Percentiles rank a stretch among this genome's conserved stretches.
Conservation (phyloP, 169 alveolate species). For the Cryptosporidium bovis region DNA sequence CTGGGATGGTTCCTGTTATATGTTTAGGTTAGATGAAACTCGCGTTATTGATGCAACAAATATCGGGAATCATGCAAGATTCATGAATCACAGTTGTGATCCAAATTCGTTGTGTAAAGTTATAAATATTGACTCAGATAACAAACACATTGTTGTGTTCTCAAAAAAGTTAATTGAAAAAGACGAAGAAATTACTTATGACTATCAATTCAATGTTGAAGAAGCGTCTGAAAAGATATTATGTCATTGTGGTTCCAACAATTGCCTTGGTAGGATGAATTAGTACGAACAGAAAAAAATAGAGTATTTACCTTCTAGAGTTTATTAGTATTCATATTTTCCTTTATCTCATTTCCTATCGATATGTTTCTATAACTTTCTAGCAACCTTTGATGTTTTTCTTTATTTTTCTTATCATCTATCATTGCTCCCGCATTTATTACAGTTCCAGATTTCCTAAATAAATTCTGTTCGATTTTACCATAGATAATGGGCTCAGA, state of each 20-base stretch:
- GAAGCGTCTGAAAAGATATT: conserved; percentile 86
- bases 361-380: conserved; percentile 22
- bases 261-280: conserved; percentile 91
- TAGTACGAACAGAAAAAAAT: conserved; percentile 43
- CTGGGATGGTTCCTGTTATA: conserved; percentile 91
- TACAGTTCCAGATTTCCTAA: conserved; percentile 44
- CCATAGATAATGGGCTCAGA: conserved; percentile 44
- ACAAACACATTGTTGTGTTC: conserved; percentile 94
- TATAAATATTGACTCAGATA: conserved; percentile 86
- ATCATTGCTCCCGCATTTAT: conserved; percentile 8
- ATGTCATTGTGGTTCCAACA: conserved; percentile 90
- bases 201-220: conserved; percentile 92
- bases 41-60: conserved; percentile 96
- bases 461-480: conserved; percentile 1
- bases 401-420: neutral
- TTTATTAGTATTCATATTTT: conserved; percentile 28
- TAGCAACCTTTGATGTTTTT: conserved; percentile 17
- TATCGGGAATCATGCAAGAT: conserved; percentile 95
- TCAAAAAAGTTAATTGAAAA: conserved; percentile 92
- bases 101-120: conserved; percentile 90
- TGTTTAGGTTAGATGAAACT: conserved; percentile 93
- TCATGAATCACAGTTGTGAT: conserved; percentile 97
- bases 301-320: neutral
- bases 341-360: conserved; percentile 24
- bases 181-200: conserved; percentile 97